Percentiles rank a stretch among this genome's conserved stretches.
These are phyloP conservation scores for Leishmania martiniquensis DNA, from an alignment of 208 protist genomes.

Conservation along the genomic window DNA sequence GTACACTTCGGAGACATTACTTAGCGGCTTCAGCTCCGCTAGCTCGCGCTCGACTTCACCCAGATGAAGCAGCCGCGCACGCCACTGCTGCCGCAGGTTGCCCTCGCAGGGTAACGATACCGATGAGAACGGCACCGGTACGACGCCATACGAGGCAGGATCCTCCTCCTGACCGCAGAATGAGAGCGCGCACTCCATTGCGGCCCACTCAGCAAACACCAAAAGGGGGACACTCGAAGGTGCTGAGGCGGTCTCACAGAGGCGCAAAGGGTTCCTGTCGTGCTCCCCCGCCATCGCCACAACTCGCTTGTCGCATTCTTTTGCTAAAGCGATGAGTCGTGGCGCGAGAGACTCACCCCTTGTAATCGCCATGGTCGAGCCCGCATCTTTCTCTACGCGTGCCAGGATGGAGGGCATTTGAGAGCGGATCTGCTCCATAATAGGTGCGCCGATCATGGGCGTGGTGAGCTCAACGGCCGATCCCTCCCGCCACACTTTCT, in stretches of 20 bases:
- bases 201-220: slow-evolving; percentile 53
- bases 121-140: not conserved
- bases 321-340: slow-evolving; percentile 9
- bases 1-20: slow-evolving; percentile 13
- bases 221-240: slow-evolving; percentile 34
- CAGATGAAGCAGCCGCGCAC: slow-evolving; percentile 18
- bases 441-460: slow-evolving; percentile 14
- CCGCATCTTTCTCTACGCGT: not conserved
- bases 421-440: slow-evolving; percentile 10
- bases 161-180: slow-evolving; percentile 38
- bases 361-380: not conserved
- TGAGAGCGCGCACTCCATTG: slow-evolving; percentile 36
- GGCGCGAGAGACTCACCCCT: not conserved
- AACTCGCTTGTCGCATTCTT: slow-evolving; percentile 25
- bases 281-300: not conserved
- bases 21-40: slow-evolving; percentile 22
- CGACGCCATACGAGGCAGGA: slow-evolving; percentile 25
- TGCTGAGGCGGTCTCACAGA: not conserved
- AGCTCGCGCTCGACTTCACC: slow-evolving; percentile 30
- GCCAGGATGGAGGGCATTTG: slow-evolving; percentile 18
- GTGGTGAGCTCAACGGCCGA: slow-evolving; percentile 7
- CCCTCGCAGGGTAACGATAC: slow-evolving; percentile 4
- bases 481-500: slow-evolving; percentile 18
- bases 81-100: slow-evolving; percentile 17
- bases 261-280: slow-evolving; percentile 14